Evolutionary conservation across 495 filamentous ascomycete species (phyloP), one percentile per base, ranked within the genome.

Genomic region (Penicillium bovifimosum): DNA sequence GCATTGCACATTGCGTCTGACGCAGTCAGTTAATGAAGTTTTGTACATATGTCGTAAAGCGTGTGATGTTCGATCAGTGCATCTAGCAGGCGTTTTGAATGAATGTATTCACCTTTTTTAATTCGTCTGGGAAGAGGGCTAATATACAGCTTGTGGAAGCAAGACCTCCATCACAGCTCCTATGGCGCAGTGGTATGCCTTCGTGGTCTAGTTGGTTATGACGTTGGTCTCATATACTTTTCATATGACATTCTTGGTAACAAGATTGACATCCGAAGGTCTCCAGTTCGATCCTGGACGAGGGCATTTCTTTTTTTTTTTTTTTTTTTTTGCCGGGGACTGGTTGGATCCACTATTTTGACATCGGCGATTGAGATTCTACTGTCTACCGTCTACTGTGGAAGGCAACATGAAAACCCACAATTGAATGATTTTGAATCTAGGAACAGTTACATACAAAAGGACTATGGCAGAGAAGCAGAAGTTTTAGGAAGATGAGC

Each of bases 251-350:
- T 44, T 43, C 49, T 32, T 52, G 49, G 39, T 44, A 52, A 52
- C 49, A 52, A 32, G 49, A 43, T 43, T 44, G 49, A 35, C 18
- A 52, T 52, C 49, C 49, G 39, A 35, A 52, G 49, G 49, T 52
- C 49, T 42, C 49, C 49, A 52, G 49, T 52, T 52, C 49, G 49
- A 52, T 11, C 49, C 49, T 52, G 49, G 49, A 42, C 41, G 49
- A 43, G 39, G 49, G 49, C 49, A 52, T 28, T 28, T 41, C 8
- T 52, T 52, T 52, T 44, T 50, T 7, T 26, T 39, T 36, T 31
- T 26, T 31, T 32, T 41, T 40, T 44, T 13, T 38, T 27, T 41
- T 14, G 13, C 34, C 16, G 13, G 20, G 20, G 20, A 24, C 20
- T 4, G 20, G 20, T 24, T 24, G 20, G 20, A 24, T 4, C 20